Conservation (phyloP, 2,329 filamentous ascomycete genomes). For the Fusarium agapanthi region DNA sequence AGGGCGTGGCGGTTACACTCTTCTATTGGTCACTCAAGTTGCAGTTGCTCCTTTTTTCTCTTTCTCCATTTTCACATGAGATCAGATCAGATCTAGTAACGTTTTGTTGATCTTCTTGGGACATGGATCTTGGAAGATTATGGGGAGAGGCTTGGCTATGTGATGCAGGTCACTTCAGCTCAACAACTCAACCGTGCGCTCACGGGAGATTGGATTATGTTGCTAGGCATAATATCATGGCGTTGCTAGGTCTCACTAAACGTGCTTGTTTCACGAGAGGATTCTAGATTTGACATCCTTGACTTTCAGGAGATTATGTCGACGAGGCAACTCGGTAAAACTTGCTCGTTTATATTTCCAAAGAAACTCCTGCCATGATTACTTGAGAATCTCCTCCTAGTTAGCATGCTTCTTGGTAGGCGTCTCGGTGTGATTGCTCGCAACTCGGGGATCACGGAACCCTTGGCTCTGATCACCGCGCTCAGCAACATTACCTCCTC, state of each 20-base stretch:
- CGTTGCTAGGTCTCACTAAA: not conserved
- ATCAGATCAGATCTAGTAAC: not conserved
- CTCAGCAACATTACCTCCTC: slow-evolving; percentile 16
- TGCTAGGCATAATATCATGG: not conserved
- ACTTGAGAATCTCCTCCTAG: not conserved
- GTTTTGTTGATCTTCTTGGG: not conserved
- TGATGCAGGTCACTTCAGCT: slow-evolving; percentile 2
- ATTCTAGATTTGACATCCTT: not conserved
- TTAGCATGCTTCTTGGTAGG: slow-evolving; percentile 9
- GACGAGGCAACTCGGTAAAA: not conserved
- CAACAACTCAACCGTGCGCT: slow-evolving; percentile 19
- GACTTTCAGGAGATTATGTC: not conserved
- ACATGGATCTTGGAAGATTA: not conserved
- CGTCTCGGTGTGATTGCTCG: slow-evolving; percentile 27
- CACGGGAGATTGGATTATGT: slow-evolving; percentile 24
- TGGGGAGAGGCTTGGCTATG: not conserved
- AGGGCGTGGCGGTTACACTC: not conserved
- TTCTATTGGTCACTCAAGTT: not conserved
- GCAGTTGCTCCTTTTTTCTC: not conserved
- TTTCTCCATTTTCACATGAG: not conserved
- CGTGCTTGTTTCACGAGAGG: not conserved
- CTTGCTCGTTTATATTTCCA: not conserved
- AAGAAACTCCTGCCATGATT: slow-evolving; percentile 17
- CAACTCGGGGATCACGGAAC: slow-evolving; percentile 20
- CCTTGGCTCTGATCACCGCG: slow-evolving; percentile 13